These are phyloP conservation scores for Botrytis fabae DNA, from an alignment of 2,329 filamentous ascomycete genomes.

Conservation along the genomic window DNA sequence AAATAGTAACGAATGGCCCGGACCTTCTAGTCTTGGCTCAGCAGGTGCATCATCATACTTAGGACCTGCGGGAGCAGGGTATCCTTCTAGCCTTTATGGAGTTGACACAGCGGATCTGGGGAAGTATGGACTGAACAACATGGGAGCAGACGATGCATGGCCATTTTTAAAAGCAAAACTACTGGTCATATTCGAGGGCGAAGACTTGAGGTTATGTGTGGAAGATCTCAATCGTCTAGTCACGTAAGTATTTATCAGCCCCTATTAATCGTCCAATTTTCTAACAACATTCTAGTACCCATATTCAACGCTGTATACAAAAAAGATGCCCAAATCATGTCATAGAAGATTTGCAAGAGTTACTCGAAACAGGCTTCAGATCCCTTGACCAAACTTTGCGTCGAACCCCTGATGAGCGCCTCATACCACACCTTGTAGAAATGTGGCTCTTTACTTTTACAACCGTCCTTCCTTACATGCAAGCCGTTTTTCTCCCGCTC, in stretches of 20 bases:
- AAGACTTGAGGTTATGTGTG: slow-evolving; percentile 75
- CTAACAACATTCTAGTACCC: slow-evolving; percentile 49
- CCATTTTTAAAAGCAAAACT: slow-evolving; percentile 75
- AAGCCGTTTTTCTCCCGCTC: slow-evolving; percentile 89
- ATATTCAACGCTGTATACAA: slow-evolving; percentile 76
- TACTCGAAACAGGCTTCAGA: slow-evolving; percentile 78
- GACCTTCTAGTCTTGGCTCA: slow-evolving; percentile 53
- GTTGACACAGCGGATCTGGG: slow-evolving; percentile 55
- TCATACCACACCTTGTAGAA: slow-evolving; percentile 89
- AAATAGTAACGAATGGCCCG: slow-evolving; percentile 49
- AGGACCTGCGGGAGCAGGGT: slow-evolving; percentile 30
- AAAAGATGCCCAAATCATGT: slow-evolving; percentile 69
- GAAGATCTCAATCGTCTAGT: slow-evolving; percentile 83
- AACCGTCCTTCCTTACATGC: slow-evolving; percentile 86
- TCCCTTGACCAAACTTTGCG: slow-evolving; percentile 82
- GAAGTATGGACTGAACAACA: slow-evolving; percentile 67
- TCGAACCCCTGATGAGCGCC: slow-evolving; percentile 75
- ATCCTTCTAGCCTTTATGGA: slow-evolving; percentile 46
- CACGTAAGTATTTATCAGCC: slow-evolving; percentile 42
- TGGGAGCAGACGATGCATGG: slow-evolving; percentile 79
- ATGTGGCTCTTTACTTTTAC: slow-evolving; percentile 95
- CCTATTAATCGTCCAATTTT: background rate
- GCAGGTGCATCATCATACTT: slow-evolving; percentile 44
- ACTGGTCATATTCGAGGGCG: slow-evolving; percentile 76
- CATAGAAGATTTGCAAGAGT: slow-evolving; percentile 73